phyloP scores from a whole-genome alignment of 345 rosid species.

The Gossypium thurberi region DNA sequence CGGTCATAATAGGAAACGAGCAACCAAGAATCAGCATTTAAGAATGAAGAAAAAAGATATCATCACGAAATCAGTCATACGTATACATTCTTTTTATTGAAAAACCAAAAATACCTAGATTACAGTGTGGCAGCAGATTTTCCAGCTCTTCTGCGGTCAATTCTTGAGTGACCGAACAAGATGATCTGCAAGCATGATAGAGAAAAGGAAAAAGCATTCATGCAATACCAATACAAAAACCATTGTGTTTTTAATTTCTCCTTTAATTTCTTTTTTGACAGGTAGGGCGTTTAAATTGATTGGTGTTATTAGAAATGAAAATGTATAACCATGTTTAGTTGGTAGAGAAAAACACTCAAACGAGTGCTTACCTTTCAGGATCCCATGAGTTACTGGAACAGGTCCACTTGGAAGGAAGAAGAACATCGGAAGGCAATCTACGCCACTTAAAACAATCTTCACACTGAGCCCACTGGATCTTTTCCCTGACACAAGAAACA shows the following conservation, averaged over 20 bases:
- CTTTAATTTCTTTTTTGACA: background rate
- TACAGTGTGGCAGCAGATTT: constrained; percentile 41
- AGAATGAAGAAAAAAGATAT: constrained; percentile 3
- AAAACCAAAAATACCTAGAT: constrained; percentile 36
- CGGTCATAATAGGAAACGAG: constrained; percentile 1
- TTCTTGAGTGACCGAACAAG: constrained; percentile 53
- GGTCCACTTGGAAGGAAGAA: constrained; percentile 66
- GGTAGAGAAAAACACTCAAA: background rate
- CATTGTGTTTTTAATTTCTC: background rate
- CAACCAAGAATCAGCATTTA: constrained; percentile 1
- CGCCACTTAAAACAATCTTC: constrained; percentile 78
- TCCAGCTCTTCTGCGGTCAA: constrained; percentile 48
- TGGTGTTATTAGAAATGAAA: background rate
- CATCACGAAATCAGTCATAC: constrained; percentile 4
- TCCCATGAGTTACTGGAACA: constrained; percentile 62
- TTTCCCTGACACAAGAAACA: constrained; percentile 34
- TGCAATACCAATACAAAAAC: background rate
- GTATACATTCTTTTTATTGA: background rate
- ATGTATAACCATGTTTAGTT: too few species aligned
- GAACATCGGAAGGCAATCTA: constrained; percentile 49
- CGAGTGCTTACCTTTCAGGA: constrained; percentile 45
- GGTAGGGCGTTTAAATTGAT: background rate
- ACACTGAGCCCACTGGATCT: constrained; percentile 68
- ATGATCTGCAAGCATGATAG: constrained; percentile 38
- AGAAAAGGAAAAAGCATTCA: background rate